A percentile compares a stretch with the other conserved stretches of the same genome.
These are phyloP conservation scores for Alternaria brassicicola DNA, from an alignment of 2,329 filamentous ascomycete species.

Conservation along the genomic window DNA sequence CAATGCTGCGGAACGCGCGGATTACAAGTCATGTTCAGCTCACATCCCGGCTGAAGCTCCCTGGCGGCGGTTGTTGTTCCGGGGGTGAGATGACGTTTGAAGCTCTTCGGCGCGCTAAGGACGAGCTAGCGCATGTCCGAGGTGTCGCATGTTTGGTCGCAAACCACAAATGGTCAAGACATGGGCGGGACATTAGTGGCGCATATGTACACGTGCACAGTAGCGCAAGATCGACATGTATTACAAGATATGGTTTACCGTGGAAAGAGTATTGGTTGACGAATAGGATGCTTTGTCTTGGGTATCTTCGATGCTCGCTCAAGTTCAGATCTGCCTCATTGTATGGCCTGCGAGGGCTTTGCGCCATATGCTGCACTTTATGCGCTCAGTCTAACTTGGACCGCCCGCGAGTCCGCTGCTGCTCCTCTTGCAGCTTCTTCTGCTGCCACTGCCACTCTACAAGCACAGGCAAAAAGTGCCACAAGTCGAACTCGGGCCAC, in stretches of 20 bases:
- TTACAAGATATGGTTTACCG: conserved; percentile 21
- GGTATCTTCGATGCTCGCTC: conserved; percentile 35
- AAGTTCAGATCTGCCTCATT: conserved; percentile 13
- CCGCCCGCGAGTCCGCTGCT: conserved; percentile 40
- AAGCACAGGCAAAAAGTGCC: conserved; percentile 89
- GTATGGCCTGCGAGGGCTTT: conserved; percentile 8
- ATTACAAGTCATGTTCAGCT: conserved; percentile 8
- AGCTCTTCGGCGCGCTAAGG: conserved; percentile 1
- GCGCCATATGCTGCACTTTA: conserved; percentile 4
- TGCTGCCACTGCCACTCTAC: conserved; percentile 81
- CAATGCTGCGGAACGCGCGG: conserved; percentile 9
- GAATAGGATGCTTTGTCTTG: conserved; percentile 27
- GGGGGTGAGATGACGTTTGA: conserved; percentile 13
- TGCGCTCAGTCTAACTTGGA: conserved; percentile 33
- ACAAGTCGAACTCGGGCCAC: conserved; percentile 96
- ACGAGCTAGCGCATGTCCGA: not conserved
- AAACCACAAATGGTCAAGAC: not conserved
- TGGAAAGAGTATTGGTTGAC: conserved; percentile 20
- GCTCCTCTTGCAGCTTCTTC: conserved; percentile 51
- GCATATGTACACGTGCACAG: conserved; percentile 14
- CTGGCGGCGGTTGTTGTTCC: conserved; percentile 2
- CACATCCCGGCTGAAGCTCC: not conserved
- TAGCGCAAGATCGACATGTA: conserved; percentile 11
- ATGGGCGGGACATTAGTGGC: conserved; percentile 18
- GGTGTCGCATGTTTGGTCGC: conserved; percentile 2